A percentile compares a stretch with the other conserved stretches of the same genome.
Conservation (phyloP, 768 basidiomycete species). For the Mycena chlorophos region DNA sequence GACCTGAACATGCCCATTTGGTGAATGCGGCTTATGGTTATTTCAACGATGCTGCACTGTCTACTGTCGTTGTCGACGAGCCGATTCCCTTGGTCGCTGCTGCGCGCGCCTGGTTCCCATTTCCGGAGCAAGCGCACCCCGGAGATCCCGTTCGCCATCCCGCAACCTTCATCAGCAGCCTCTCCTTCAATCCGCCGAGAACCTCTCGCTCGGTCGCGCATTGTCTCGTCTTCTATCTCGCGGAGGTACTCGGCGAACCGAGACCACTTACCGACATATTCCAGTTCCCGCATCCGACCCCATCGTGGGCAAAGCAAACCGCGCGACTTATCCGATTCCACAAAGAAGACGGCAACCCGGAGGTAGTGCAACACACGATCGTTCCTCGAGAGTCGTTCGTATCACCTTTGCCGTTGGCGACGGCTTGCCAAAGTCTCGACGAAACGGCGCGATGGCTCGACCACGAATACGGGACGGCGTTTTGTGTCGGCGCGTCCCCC, state of each 20-base stretch:
- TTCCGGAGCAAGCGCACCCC: not conserved
- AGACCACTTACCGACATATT: constrained; percentile 32
- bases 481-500: constrained; percentile 3
- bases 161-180: not conserved
- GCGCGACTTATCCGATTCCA: constrained; percentile 40
- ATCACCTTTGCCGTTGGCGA: not conserved
- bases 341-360: not conserved
- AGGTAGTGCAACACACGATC: not conserved
- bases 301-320: constrained; percentile 38
- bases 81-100: not conserved
- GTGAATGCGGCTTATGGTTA: not conserved
- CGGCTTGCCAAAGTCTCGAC: not conserved
- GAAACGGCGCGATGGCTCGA: constrained; percentile 7
- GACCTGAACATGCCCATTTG: not conserved
- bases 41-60: not conserved
- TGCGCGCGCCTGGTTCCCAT: not conserved
- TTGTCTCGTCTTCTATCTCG: not conserved
- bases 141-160: not conserved
- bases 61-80: not conserved
- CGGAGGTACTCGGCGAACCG: not conserved
- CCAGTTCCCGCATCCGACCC: constrained; percentile 32
- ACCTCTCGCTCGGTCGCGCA: not conserved
- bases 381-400: not conserved
- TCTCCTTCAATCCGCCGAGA: not conserved
- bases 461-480: not conserved